Conservation (phyloP, 345 rosid genomes). For the Rhizophora mangle region DNA sequence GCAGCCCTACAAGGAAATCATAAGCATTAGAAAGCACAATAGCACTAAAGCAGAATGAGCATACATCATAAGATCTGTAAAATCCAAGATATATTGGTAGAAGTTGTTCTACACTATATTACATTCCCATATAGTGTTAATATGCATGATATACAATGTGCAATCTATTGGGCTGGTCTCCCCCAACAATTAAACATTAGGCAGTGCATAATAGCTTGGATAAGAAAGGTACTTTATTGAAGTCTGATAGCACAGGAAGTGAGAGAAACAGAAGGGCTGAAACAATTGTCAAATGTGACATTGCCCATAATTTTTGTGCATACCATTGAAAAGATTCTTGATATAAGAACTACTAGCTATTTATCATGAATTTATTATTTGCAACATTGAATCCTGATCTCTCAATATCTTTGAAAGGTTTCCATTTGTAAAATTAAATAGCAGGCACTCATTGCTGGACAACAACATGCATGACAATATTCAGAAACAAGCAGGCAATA, state of each 20-base stretch:
- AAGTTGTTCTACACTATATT: neutral
- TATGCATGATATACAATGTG: neutral
- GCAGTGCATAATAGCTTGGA: neutral
- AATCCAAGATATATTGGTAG: neutral
- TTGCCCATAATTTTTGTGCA: neutral
- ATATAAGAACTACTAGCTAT: too few species aligned
- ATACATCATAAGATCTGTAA: neutral
- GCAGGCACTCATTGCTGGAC: too few species aligned
- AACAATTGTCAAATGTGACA: neutral
- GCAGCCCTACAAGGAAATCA: conserved; percentile 64
- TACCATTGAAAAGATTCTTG: neutral
- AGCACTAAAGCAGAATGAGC: neutral
- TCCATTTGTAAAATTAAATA: too few species aligned
- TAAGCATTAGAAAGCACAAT: conserved; percentile 2
- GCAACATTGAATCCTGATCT: too few species aligned
- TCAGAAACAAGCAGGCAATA: too few species aligned
- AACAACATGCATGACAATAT: too few species aligned
- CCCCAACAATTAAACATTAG: neutral
- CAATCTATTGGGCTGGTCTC: too few species aligned
- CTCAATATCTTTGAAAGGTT: too few species aligned
- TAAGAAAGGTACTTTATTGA: too few species aligned
- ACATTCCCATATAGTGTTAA: neutral
- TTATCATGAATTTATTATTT: too few species aligned
- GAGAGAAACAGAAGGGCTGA: neutral
- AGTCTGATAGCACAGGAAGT: neutral